Conservation (phyloP, 2,329 filamentous ascomycete species). For the Apiospora koreana region DNA sequence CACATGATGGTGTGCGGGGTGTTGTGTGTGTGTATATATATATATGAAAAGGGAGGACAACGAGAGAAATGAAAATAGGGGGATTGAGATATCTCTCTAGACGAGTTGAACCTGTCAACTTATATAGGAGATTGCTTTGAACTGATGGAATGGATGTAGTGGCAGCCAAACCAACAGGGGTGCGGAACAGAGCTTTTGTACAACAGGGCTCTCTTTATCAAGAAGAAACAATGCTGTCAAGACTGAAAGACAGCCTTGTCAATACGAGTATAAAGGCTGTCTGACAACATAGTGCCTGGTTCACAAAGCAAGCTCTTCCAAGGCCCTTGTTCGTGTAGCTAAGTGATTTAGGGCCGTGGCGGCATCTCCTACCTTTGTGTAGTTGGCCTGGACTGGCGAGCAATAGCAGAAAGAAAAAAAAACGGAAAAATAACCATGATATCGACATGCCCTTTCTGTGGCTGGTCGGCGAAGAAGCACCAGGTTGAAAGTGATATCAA, state of each 20-base stretch:
- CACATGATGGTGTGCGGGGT: background rate
- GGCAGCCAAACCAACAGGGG: background rate
- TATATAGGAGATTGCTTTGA: background rate
- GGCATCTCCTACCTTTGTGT: background rate
- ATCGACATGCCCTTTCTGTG: too few species aligned
- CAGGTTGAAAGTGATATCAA: too few species aligned
- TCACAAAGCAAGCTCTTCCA: background rate
- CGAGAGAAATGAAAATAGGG: background rate
- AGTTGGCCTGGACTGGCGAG: background rate
- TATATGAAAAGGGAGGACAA: background rate
- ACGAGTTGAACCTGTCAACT: conserved; percentile 3
- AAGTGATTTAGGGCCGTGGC: background rate
- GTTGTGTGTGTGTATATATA: background rate
- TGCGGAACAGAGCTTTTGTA: background rate
- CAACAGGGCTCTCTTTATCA: background rate
- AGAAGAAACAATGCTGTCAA: background rate
- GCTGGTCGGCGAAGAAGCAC: too few species aligned
- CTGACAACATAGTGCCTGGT: background rate
- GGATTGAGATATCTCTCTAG: background rate
- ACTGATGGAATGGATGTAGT: background rate
- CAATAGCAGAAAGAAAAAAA: background rate
- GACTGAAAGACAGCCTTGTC: background rate
- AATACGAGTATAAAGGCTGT: background rate
- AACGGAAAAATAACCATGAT: too few species aligned
- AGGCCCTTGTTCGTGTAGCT: background rate